Evolutionary conservation across 2,329 filamentous ascomycete genomes (phyloP).

Genomic region (Phyllosticta citrichinensis): DNA sequence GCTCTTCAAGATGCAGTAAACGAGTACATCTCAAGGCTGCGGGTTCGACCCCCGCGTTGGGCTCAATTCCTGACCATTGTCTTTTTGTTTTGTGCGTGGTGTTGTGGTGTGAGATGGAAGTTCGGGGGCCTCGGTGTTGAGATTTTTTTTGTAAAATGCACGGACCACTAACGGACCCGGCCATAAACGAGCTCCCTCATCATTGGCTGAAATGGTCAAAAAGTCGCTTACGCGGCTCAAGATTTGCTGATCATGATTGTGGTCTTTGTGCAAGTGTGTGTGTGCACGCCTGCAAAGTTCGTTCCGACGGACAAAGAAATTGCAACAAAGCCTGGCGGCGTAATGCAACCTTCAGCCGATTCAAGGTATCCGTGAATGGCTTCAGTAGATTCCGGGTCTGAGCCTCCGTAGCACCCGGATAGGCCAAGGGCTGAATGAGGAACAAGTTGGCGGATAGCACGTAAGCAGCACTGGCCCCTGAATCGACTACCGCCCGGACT

Average conservation of each 20-base stretch:
- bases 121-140: no score
- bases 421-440: neutral
- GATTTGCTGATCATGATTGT: no score
- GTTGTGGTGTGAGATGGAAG: no score
- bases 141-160: no score
- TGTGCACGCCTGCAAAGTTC: neutral
- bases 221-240: no score
- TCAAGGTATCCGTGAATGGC: conserved; percentile 17
- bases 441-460: neutral
- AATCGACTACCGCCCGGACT: neutral
- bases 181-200: no score
- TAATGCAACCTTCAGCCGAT: conserved; percentile 14
- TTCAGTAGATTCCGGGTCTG: conserved; percentile 6
- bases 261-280: no score
- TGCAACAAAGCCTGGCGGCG: conserved; percentile 18
- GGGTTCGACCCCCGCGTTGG: conserved; percentile 11
- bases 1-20: neutral
- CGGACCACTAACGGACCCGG: no score
- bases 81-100: neutral
- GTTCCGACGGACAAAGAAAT: neutral
- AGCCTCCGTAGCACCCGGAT: neutral
- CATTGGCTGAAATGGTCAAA: no score
- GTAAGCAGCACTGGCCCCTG: neutral
- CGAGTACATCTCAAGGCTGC: conserved; percentile 1
- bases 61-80: conserved; percentile 8